phyloP scores from a whole-genome alignment of 495 filamentous ascomycete species.

The Xylaria intraflava region DNA sequence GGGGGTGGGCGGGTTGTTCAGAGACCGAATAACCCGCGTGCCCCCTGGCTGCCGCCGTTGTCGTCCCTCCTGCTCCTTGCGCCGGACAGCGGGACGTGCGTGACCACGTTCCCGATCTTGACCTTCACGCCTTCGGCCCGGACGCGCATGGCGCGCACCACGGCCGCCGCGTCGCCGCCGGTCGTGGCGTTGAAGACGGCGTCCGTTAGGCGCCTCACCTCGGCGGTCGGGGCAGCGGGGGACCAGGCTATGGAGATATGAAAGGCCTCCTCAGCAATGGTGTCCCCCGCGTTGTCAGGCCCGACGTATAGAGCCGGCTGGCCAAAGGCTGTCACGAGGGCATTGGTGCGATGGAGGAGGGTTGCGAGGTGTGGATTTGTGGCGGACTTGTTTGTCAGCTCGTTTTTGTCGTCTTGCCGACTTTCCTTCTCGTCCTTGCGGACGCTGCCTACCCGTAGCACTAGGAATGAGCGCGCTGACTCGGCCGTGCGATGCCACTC shows the following conservation, averaged over 20 bases:
- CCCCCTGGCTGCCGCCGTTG: neutral
- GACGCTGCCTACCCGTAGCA: slow-evolving; percentile 47
- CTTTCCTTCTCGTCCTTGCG: slow-evolving; percentile 11
- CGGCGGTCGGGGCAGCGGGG: slow-evolving; percentile 41
- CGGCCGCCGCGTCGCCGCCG: slow-evolving; percentile 11
- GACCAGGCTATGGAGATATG: slow-evolving; percentile 81
- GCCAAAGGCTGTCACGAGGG: slow-evolving; percentile 46
- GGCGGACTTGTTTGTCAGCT: neutral
- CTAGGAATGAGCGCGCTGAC: slow-evolving; percentile 78
- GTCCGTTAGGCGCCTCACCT: slow-evolving; percentile 28
- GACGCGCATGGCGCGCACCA: slow-evolving; percentile 28
- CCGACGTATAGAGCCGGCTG: slow-evolving; percentile 67
- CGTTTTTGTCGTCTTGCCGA: neutral
- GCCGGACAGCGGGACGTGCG: slow-evolving; percentile 43
- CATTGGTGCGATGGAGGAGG: slow-evolving; percentile 62
- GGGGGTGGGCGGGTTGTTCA: too few relatives aligned
- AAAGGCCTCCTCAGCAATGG: slow-evolving; percentile 51
- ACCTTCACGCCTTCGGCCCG: slow-evolving; percentile 54
- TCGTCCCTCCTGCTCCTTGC: slow-evolving; percentile 16
- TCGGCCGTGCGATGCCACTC: slow-evolving; percentile 49
- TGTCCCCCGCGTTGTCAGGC: neutral
- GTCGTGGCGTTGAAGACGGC: slow-evolving; percentile 14
- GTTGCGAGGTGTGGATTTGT: slow-evolving; percentile 51
- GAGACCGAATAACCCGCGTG: slow-evolving; percentile 6
- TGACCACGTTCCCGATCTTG: slow-evolving; percentile 72